phyloP scores from a whole-genome alignment of 2,329 filamentous ascomycete species.

The Trichoderma koningii region DNA sequence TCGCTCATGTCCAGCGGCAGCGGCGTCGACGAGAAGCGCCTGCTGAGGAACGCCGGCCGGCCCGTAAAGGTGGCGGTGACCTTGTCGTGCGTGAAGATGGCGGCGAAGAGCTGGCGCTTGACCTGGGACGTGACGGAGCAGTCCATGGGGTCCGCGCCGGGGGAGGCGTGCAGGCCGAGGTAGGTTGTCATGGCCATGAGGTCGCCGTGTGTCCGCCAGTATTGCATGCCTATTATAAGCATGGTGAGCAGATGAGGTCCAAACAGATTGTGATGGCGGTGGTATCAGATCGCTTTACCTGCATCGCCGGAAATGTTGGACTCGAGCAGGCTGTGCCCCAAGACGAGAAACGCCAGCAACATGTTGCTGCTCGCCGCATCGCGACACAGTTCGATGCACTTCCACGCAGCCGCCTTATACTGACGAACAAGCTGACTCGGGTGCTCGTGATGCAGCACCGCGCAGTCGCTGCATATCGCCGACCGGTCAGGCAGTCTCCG shows the following conservation, averaged over 20 bases:
- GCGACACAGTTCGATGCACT: slow-evolving; percentile 25
- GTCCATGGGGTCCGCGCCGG: slow-evolving; percentile 13
- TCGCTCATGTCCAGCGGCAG: slow-evolving; percentile 27
- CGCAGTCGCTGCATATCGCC: not conserved
- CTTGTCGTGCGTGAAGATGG: slow-evolving; percentile 27
- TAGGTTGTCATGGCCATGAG: slow-evolving; percentile 25
- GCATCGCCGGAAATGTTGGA: slow-evolving; percentile 22
- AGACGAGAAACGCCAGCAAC: slow-evolving; percentile 18
- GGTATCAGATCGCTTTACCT: not conserved
- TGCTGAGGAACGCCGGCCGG: slow-evolving; percentile 23
- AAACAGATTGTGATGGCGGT: not conserved
- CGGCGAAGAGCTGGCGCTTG: slow-evolving; percentile 25
- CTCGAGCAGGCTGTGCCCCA: slow-evolving; percentile 20
- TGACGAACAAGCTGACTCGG: not conserved
- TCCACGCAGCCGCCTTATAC: slow-evolving; percentile 22
- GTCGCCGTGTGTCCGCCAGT: slow-evolving; percentile 26
- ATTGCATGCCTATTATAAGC: slow-evolving; percentile 23
- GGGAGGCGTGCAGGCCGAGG: slow-evolving; percentile 24
- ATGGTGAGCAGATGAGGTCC: not conserved
- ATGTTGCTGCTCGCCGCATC: slow-evolving; percentile 12
- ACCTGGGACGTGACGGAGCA: slow-evolving; percentile 22
- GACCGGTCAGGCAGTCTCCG: slow-evolving; percentile 4
- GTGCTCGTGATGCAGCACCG: not conserved
- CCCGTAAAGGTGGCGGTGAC: slow-evolving; percentile 23
- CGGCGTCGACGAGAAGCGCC: slow-evolving; percentile 24